phyloP scores from a whole-genome alignment of 2,329 filamentous ascomycete genomes.

The Fusarium verticillioides region DNA sequence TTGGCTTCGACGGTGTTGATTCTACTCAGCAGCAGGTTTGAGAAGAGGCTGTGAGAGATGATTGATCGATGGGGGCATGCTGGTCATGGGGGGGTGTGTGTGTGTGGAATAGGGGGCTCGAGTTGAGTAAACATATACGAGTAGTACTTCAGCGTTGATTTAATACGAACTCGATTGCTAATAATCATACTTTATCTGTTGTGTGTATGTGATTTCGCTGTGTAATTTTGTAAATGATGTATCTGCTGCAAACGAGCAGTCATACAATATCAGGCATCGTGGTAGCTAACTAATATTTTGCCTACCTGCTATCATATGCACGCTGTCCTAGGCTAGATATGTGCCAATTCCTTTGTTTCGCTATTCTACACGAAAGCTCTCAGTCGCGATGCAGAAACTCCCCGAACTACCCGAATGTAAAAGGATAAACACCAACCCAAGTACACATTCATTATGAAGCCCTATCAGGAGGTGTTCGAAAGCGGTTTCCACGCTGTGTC shows the following conservation, averaged over 20 bases:
- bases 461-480: background rate
- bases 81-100: constrained; percentile 24
- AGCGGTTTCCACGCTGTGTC: constrained; percentile 6
- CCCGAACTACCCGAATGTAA: background rate
- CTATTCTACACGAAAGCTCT: background rate
- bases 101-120: background rate
- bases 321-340: background rate
- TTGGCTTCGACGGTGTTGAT: constrained; percentile 50
- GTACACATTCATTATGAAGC: background rate
- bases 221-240: background rate
- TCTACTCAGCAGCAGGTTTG: constrained; percentile 37
- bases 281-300: constrained; percentile 9
- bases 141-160: constrained; percentile 5
- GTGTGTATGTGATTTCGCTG: background rate
- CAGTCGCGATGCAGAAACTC: background rate
- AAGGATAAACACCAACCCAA: background rate
- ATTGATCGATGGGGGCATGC: constrained; percentile 21
- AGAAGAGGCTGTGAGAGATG: constrained; percentile 6
- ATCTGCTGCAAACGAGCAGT: background rate
- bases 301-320: constrained; percentile 3
- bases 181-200: background rate
- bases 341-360: background rate
- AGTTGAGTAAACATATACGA: constrained; percentile 17
- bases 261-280: background rate
- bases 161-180: constrained; percentile 14